Evolutionary conservation across 768 basidiomycete genomes (phyloP).

Genomic region (Hydnum rufescens): DNA sequence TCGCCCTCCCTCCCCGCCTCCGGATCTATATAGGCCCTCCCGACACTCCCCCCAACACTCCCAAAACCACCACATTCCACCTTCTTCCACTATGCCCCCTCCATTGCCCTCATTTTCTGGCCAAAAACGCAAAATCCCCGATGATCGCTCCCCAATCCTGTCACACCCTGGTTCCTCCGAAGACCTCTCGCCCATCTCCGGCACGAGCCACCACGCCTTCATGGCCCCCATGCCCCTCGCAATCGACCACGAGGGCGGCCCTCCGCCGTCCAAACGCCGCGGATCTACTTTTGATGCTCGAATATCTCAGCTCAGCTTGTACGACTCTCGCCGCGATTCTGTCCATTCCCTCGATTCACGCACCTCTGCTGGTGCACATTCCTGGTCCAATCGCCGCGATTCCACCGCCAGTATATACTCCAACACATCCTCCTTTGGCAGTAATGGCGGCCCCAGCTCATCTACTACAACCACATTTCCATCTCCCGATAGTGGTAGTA

Average conservation of each 20-base stretch:
- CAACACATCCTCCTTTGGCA: conserved; percentile 27
- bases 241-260: conserved; percentile 23
- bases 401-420: conserved; percentile 52
- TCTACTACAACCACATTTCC: no score
- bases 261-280: conserved; percentile 53
- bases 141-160: background rate
- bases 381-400: conserved; percentile 45
- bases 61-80: no score
- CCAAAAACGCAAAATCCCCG: background rate
- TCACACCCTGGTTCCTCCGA: background rate
- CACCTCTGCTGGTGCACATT: conserved; percentile 3
- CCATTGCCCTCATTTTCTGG: background rate
- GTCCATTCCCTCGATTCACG: conserved; percentile 42
- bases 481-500: no score
- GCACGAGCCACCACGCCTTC: background rate
- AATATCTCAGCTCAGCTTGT: conserved; percentile 53
- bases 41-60: no score
- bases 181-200: background rate
- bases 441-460: no score
- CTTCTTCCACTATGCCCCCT: no score
- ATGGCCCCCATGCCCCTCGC: background rate
- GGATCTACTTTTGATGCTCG: conserved; percentile 67
- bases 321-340: conserved; percentile 42
- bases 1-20: background rate
- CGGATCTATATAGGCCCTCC: no score